Base-by-base conservation (phyloP, 805 yeast genomes). In the Cyberlindnera maclurae region DNA sequence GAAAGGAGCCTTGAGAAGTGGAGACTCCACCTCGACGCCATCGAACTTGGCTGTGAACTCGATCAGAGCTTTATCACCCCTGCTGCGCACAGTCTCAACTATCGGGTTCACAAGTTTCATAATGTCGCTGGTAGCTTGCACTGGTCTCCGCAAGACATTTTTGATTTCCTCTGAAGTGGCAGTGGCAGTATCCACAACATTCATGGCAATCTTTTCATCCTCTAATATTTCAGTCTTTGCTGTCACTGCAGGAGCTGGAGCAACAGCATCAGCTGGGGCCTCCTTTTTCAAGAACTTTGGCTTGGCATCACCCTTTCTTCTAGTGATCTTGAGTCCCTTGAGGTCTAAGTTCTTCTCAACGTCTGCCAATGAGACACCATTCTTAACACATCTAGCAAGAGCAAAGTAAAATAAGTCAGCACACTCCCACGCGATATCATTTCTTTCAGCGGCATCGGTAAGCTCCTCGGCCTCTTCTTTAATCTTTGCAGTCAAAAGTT, bases 241-340 rank as follows among this genome's bases (percentile, higher is more conserved):
- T 4, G 36, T 4, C 15, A 49, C 53, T 27, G 44, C 8, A 10
- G 33, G 26, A 5, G 34, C 34, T 12, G 33, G 13, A 22, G 34
- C 27, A 11, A 15, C 8, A 28, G 18, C 16, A n/a, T 32, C 24
- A 45, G 11, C 44, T 31, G 12, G 52, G 41, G 51, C 49, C 30
- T 51, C 46, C 38, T 54, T 49, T 45, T 69, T 61, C 36, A 77
- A 45, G 62, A 82, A 93, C 57, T 80, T 78, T 17, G 85, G 79
- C 63, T 90, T 90, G 33, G 98, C 97, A 64, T 93, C 96, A 38
- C 98, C 98, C 63, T 79, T 82, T 59, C 98, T 76, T 64, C 98
- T 77, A 3, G 95, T 79, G 42, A 93, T 87, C 63, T 90, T 90
- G 54, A 80, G 64, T 34, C 86, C 73, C 68, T 93, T 93, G 57